Percentiles rank a stretch among this genome's conserved stretches.
phyloP scores from a whole-genome alignment of 495 filamentous ascomycete genomes.

The Pyrenula aspistea region DNA sequence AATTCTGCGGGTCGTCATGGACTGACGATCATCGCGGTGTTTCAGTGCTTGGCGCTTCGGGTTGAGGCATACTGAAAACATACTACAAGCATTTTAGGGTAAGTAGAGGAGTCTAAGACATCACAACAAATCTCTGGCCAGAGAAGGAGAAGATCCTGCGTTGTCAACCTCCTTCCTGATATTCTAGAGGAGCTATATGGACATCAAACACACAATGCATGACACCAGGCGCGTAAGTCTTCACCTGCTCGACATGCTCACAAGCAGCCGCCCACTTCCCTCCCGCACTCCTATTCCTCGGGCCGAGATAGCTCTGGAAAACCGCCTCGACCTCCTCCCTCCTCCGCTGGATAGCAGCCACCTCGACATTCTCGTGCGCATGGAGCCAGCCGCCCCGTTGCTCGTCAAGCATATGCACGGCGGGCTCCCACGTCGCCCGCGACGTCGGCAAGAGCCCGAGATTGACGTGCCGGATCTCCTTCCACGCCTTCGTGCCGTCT shows the following conservation, averaged over 20 bases:
- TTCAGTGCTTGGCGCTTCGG: too few species aligned
- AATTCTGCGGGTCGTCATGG: too few species aligned
- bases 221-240: slow-evolving; percentile 85
- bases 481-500: slow-evolving; percentile 18
- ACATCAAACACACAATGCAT: slow-evolving; percentile 86
- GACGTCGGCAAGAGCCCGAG: slow-evolving; percentile 69
- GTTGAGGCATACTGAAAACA: too few species aligned
- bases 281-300: neutral
- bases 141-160: neutral
- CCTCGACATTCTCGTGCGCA: slow-evolving; percentile 75
- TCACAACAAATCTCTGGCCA: too few species aligned
- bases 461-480: slow-evolving; percentile 56
- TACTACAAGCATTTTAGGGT: too few species aligned
- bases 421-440: slow-evolving; percentile 47
- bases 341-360: slow-evolving; percentile 46
- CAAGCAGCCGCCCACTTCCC: slow-evolving; percentile 25
- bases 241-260: slow-evolving; percentile 68
- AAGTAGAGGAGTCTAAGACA: too few species aligned
- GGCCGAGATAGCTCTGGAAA: slow-evolving; percentile 3
- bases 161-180: neutral
- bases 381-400: slow-evolving; percentile 57
- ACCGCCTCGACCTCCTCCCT: slow-evolving; percentile 17
- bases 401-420: slow-evolving; percentile 44
- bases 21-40: too few species aligned
- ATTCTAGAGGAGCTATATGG: slow-evolving; percentile 20